Conservation (phyloP, 768 basidiomycete genomes). For the Zangia roseola region DNA sequence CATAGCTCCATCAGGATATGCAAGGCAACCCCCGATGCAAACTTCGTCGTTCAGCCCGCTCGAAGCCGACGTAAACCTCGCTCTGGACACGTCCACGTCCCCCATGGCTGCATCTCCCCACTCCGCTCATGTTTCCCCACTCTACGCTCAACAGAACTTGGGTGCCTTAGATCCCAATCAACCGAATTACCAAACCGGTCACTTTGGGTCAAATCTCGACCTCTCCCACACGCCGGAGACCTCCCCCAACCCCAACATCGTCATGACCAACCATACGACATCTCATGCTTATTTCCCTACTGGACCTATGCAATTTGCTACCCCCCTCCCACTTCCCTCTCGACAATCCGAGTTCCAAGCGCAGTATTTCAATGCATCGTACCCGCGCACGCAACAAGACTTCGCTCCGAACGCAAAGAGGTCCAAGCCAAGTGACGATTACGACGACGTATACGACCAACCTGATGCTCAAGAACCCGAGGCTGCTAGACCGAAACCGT, state of each 20-base stretch:
- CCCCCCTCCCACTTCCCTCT: constrained; percentile 26
- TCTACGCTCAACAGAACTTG: constrained; percentile 13
- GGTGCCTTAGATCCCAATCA: constrained; percentile 13
- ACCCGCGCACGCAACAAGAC: constrained; percentile 2
- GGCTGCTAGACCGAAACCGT: constrained; percentile 23
- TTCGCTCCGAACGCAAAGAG: constrained; percentile 16
- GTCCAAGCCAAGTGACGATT: constrained; percentile 19
- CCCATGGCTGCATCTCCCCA: constrained; percentile 12
- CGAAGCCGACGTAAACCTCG: constrained; percentile 2
- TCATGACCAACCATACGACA: constrained; percentile 2
- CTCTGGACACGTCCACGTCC: constrained; percentile 16
- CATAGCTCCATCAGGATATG: constrained; percentile 10
- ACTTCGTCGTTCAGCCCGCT: constrained; percentile 12
- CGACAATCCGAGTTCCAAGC: constrained; percentile 31
- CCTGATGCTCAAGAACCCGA: constrained; percentile 24
- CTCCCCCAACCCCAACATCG: constrained; percentile 8
- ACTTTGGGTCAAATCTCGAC: constrained; percentile 4
- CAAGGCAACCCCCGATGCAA: constrained; percentile 7
- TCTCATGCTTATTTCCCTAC: constrained; percentile 18
- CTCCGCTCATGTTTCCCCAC: constrained; percentile 6
- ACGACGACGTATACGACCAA: constrained; percentile 13
- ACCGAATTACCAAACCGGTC: constrained; percentile 15
- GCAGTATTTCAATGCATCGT: constrained; percentile 18
- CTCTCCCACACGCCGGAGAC: constrained; percentile 8
- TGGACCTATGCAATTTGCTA: constrained; percentile 33